Conservation (phyloP, 2,329 filamentous ascomycete genomes). For the Monilinia fructigena region DNA sequence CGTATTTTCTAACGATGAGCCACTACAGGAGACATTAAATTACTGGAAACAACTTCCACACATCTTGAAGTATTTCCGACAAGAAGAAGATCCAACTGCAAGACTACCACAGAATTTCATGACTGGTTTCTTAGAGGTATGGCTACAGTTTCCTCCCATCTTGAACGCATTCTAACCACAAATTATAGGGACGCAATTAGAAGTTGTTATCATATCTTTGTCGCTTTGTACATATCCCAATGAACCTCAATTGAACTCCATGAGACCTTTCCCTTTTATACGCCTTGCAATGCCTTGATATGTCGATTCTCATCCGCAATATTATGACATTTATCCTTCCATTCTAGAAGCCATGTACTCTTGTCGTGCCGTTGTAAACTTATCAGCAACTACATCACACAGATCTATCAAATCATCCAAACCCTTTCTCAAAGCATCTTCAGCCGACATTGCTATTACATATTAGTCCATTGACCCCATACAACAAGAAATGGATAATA, state of each 20-base stretch:
- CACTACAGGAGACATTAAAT: constrained; percentile 86
- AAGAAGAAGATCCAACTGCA: constrained; percentile 74
- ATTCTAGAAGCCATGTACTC: constrained; percentile 39
- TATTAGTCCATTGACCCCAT: constrained; percentile 25
- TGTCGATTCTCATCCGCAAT: constrained; percentile 16
- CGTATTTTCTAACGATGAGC: background rate
- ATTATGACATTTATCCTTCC: constrained; percentile 22
- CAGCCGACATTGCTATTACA: constrained; percentile 69
- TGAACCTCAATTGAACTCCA: constrained; percentile 33
- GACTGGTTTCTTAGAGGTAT: constrained; percentile 84
- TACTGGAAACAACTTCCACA: constrained; percentile 98
- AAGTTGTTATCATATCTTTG: constrained; percentile 28
- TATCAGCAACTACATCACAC: constrained; percentile 90
- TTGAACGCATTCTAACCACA: constrained; percentile 63
- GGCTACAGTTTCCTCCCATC: constrained; percentile 63
- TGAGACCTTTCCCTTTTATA: constrained; percentile 29
- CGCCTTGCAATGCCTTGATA: constrained; percentile 36
- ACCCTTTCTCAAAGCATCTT: constrained; percentile 86
- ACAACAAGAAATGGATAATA: constrained; percentile 23
- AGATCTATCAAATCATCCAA: constrained; percentile 84
- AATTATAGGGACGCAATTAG: constrained; percentile 39
- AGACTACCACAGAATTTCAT: constrained; percentile 88
- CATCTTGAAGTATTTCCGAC: constrained; percentile 94
- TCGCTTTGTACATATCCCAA: constrained; percentile 41
- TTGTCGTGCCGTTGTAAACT: constrained; percentile 71